phyloP scores from a whole-genome alignment of 768 basidiomycete genomes.

The Lactifluus subvellereus region DNA sequence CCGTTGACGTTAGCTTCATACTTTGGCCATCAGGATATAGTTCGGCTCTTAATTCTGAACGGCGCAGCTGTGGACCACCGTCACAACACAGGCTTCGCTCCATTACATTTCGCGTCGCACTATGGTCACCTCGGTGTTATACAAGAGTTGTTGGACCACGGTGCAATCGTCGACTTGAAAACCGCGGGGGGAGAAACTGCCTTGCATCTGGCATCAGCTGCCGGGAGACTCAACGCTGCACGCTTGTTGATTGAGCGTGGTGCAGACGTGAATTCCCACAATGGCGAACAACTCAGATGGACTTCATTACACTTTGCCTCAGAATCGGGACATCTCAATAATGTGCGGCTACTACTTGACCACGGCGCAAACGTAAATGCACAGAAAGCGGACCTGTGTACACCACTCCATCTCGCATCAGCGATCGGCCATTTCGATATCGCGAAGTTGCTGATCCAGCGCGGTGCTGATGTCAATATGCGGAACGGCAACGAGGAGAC shows the following conservation, averaged over 20 bases:
- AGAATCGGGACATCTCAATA: neutral
- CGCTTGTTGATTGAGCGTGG: neutral
- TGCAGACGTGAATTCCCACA: neutral
- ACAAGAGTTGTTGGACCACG: too few relatives aligned
- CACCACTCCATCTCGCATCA: neutral
- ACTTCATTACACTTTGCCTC: neutral
- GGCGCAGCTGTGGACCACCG: too few relatives aligned
- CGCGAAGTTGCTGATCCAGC: too few relatives aligned
- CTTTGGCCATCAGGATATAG: too few relatives aligned
- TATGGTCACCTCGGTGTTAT: too few relatives aligned
- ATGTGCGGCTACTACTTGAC: neutral
- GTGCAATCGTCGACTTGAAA: neutral
- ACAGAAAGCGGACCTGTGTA: neutral
- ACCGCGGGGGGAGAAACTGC: neutral
- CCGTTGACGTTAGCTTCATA: too few relatives aligned
- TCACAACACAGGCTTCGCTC: too few relatives aligned
- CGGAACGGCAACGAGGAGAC: neutral
- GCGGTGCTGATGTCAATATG: neutral
- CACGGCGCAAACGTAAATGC: neutral
- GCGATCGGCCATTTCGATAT: neutral
- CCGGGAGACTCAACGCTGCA: too few relatives aligned
- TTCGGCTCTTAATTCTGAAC: too few relatives aligned
- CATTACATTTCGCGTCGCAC: too few relatives aligned
- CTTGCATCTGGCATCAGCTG: neutral
- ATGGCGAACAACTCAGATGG: neutral